A percentile compares a stretch with the other conserved stretches of the same genome.
phyloP scores from a whole-genome alignment of 2,329 filamentous ascomycete genomes.

The Pezicula carpinea region DNA sequence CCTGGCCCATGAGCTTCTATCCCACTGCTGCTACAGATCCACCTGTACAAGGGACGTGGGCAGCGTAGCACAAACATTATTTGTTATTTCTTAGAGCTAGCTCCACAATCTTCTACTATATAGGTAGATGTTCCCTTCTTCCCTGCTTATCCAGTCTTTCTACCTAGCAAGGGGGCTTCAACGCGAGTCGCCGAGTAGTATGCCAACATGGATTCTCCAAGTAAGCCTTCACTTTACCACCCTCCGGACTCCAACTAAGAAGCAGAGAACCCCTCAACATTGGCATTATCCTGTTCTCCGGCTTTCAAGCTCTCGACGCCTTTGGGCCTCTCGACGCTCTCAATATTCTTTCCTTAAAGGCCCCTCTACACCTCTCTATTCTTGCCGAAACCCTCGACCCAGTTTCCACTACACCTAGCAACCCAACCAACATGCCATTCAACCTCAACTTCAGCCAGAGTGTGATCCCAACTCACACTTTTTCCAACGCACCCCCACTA shows the following conservation, averaged over 20 bases:
- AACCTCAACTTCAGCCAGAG: slow-evolving; percentile 12
- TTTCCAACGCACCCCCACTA: slow-evolving; percentile 28
- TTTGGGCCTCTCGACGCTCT: slow-evolving; percentile 24
- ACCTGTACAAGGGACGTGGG: too few species aligned
- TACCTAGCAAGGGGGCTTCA: not conserved
- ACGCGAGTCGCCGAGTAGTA: not conserved
- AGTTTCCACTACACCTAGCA: slow-evolving; percentile 10
- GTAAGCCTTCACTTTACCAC: not conserved
- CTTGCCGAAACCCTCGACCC: slow-evolving; percentile 15
- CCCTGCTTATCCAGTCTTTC: too few species aligned
- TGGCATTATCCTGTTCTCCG: slow-evolving; percentile 22
- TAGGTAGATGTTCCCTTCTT: too few species aligned
- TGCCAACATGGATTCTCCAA: not conserved
- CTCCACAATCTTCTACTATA: too few species aligned
- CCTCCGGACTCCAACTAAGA: not conserved
- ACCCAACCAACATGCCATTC: not conserved
- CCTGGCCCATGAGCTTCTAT: too few species aligned
- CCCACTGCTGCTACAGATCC: too few species aligned
- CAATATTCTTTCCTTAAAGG: slow-evolving; percentile 16
- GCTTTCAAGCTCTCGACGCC: slow-evolving; percentile 23
- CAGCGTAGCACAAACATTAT: too few species aligned
- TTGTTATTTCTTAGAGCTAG: too few species aligned
- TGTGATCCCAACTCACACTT: slow-evolving; percentile 21
- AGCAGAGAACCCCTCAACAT: slow-evolving; percentile 3
- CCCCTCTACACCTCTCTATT: slow-evolving; percentile 15